Percentiles rank a stretch among this genome's conserved stretches.
phyloP scores from a whole-genome alignment of 345 rosid genomes.

The Psidium friedrichsthalianum region DNA sequence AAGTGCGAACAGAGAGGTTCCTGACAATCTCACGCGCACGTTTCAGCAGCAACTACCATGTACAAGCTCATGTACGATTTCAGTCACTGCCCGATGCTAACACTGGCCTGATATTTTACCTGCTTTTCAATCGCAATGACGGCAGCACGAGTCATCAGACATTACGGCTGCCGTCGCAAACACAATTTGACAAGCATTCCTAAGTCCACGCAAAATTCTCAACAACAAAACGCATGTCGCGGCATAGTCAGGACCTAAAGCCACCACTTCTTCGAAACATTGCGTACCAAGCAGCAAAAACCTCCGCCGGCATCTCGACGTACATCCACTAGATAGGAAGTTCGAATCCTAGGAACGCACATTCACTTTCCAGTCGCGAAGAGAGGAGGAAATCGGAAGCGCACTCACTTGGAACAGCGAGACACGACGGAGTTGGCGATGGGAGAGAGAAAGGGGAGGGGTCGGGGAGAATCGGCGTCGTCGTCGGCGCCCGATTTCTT shows the following conservation, averaged over 20 bases:
- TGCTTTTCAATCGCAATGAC: background rate
- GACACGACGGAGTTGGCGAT: constrained; percentile 84
- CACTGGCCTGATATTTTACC: background rate
- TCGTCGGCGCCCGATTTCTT: constrained; percentile 26
- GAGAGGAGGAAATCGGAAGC: background rate
- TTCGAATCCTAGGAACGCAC: background rate
- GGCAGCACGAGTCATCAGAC: background rate
- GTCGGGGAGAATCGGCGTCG: constrained; percentile 34
- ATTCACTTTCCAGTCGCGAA: background rate
- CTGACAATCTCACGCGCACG: background rate
- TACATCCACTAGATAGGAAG: background rate
- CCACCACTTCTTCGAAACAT: background rate
- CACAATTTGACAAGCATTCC: background rate
- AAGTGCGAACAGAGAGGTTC: background rate
- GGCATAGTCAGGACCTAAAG: background rate
- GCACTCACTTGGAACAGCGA: constrained; percentile 65
- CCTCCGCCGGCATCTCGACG: background rate
- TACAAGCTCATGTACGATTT: background rate
- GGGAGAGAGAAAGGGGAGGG: constrained; percentile 72
- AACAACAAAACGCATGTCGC: background rate
- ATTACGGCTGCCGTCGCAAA: background rate
- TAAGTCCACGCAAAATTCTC: background rate
- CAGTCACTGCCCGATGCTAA: background rate
- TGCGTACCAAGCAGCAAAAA: background rate
- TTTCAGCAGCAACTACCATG: background rate